Percentiles rank a stretch among this genome's conserved stretches.
These are phyloP conservation scores for Inga laurina DNA, from an alignment of 306 rosid genomes.

Conservation along the genomic window DNA sequence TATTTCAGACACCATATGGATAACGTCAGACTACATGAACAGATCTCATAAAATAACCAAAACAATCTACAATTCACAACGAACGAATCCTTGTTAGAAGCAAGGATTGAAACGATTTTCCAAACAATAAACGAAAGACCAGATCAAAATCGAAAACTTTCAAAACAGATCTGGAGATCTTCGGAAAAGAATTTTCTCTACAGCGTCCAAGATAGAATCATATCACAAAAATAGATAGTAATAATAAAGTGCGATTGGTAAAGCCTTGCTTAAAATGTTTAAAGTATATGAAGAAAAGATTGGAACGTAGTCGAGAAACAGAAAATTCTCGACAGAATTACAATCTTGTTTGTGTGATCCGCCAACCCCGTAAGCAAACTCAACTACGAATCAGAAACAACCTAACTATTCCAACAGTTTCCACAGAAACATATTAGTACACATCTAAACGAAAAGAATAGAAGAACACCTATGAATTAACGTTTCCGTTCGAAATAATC, in stretches of 20 bases:
- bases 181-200: too few species aligned
- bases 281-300: too few species aligned
- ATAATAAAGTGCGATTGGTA: neutral
- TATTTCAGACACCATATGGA: neutral
- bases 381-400: neutral
- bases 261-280: neutral
- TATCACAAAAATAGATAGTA: neutral
- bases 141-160: neutral
- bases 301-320: neutral
- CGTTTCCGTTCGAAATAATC: neutral
- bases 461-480: too few species aligned
- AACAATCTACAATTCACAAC: neutral
- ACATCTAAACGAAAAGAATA: neutral
- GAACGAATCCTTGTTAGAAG: neutral
- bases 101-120: neutral
- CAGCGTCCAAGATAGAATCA: neutral
- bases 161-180: neutral
- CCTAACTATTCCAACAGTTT: too few species aligned
- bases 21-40: neutral
- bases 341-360: neutral
- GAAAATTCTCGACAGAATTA: too few species aligned
- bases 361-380: neutral
- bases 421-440: neutral
- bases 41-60: neutral
- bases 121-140: neutral